Conservation (phyloP, 306 rosid species). For the Prunus mume region DNA sequence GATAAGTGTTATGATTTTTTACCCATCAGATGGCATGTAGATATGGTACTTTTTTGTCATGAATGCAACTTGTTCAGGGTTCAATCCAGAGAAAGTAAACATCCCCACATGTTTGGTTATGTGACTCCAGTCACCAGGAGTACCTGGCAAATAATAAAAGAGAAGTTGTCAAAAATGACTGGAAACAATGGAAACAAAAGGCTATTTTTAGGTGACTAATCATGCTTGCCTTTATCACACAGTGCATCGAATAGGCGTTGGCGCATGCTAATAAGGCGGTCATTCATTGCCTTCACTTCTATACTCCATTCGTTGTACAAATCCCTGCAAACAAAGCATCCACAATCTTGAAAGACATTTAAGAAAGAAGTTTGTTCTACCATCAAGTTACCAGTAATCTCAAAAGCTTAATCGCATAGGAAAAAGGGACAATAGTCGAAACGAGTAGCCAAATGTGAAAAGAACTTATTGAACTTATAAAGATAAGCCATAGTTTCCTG, state of each 20-base stretch:
- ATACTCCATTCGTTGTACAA: conserved; percentile 76
- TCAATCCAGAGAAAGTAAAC: conserved; percentile 88
- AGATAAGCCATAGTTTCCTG: neutral
- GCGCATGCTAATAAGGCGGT: conserved; percentile 77
- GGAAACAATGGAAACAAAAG: neutral
- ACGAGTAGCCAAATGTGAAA: neutral
- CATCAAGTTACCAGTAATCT: too few species aligned
- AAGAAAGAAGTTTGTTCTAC: neutral
- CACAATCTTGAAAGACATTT: neutral
- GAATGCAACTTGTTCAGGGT: conserved; percentile 76
- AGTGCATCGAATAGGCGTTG: conserved; percentile 73
- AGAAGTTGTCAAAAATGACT: neutral
- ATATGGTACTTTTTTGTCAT: conserved; percentile 72
- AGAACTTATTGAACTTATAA: neutral
- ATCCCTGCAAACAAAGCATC: conserved; percentile 41
- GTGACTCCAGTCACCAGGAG: conserved; percentile 98
- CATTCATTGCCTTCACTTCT: conserved; percentile 90
- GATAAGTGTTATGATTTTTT: conserved; percentile 5
- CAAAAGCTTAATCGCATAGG: too few species aligned
- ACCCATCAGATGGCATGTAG: conserved; percentile 96
- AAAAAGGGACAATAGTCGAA: too few species aligned
- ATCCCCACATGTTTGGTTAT: conserved; percentile 82
- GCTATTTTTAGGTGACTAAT: neutral
- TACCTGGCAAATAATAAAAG: conserved; percentile 46
- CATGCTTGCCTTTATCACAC: conserved; percentile 51